Conservation (phyloP, 768 basidiomycete genomes). For the Tricholoma saponaceum region DNA sequence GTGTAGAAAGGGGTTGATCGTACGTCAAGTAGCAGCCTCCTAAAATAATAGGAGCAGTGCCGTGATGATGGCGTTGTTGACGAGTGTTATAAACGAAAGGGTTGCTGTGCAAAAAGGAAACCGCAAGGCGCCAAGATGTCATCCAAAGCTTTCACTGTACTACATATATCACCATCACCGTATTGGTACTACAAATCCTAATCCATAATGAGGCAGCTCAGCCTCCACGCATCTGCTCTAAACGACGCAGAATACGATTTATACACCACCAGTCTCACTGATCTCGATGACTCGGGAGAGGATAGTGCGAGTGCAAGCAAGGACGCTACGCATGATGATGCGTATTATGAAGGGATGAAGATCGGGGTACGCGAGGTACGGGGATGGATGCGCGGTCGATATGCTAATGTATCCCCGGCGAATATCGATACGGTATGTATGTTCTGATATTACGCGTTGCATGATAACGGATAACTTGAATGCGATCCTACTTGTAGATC, state of each 20-base stretch:
- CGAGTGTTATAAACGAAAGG: too few relatives aligned
- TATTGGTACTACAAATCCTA: too few relatives aligned
- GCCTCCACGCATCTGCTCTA: constrained; percentile 72
- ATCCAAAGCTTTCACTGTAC: too few relatives aligned
- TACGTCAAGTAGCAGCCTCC: too few relatives aligned
- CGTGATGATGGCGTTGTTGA: too few relatives aligned
- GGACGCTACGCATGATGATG: constrained; percentile 32
- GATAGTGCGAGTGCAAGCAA: not conserved
- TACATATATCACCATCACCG: too few relatives aligned
- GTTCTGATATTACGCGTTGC: not conserved
- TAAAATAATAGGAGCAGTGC: too few relatives aligned
- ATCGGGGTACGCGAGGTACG: constrained; percentile 65
- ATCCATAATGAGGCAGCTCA: constrained; percentile 55
- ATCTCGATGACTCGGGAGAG: constrained; percentile 38
- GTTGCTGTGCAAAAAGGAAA: too few relatives aligned
- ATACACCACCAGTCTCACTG: constrained; percentile 59
- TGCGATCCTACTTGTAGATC: constrained; percentile 41
- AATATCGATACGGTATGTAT: constrained; percentile 53
- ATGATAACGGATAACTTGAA: not conserved
- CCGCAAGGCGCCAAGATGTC: too few relatives aligned
- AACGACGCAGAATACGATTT: constrained; percentile 67
- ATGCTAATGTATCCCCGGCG: constrained; percentile 44
- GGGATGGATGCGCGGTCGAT: constrained; percentile 74
- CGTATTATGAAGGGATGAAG: constrained; percentile 47
- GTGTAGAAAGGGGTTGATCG: too few relatives aligned